These are phyloP conservation scores for Coemansia sp. DNA, from an alignment of 192 early-diverging fungal species.

Conservation along the genomic window DNA sequence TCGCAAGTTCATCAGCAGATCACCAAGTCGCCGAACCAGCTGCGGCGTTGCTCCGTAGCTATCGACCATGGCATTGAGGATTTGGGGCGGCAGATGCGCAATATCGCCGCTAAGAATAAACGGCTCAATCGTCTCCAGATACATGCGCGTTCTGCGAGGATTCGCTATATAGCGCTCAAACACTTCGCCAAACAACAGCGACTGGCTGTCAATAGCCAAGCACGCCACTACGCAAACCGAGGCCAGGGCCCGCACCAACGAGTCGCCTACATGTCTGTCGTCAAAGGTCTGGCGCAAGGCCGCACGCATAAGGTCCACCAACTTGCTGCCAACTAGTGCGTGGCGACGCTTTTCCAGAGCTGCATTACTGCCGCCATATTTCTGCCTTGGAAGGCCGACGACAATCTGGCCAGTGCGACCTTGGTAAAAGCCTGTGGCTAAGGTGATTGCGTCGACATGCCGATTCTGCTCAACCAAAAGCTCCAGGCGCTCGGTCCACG, in stretches of 20 bases:
- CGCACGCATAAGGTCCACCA: slow-evolving; percentile 36
- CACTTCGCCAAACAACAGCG: slow-evolving; percentile 43
- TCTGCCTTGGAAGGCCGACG: slow-evolving; percentile 36
- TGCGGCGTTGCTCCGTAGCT: slow-evolving; percentile 27
- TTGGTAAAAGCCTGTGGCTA: slow-evolving; percentile 46
- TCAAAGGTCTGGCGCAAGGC: slow-evolving; percentile 23
- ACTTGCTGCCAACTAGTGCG: slow-evolving; percentile 30
- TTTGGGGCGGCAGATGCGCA: slow-evolving; percentile 32
- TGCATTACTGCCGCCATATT: slow-evolving; percentile 7
- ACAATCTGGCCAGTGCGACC: slow-evolving; percentile 50
- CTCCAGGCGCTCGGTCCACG: slow-evolving; percentile 51
- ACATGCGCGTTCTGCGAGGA: slow-evolving; percentile 9
- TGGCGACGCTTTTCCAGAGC: slow-evolving; percentile 19
- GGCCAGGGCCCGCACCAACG: slow-evolving; percentile 29
- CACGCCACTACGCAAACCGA: slow-evolving; percentile 43
- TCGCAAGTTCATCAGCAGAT: slow-evolving; percentile 26
- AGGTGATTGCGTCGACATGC: slow-evolving; percentile 42
- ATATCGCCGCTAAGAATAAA: slow-evolving; percentile 47
- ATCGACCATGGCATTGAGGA: slow-evolving; percentile 46
- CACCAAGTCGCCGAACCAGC: slow-evolving; percentile 42
- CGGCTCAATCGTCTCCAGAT: slow-evolving; percentile 47
- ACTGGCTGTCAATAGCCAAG: slow-evolving; percentile 21
- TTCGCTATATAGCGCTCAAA: slow-evolving; percentile 33
- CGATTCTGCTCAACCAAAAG: slow-evolving; percentile 33
- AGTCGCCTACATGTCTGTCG: slow-evolving; percentile 3